Conservation (phyloP, 164 flowering plant genomes). For the Litsea cubeba region DNA sequence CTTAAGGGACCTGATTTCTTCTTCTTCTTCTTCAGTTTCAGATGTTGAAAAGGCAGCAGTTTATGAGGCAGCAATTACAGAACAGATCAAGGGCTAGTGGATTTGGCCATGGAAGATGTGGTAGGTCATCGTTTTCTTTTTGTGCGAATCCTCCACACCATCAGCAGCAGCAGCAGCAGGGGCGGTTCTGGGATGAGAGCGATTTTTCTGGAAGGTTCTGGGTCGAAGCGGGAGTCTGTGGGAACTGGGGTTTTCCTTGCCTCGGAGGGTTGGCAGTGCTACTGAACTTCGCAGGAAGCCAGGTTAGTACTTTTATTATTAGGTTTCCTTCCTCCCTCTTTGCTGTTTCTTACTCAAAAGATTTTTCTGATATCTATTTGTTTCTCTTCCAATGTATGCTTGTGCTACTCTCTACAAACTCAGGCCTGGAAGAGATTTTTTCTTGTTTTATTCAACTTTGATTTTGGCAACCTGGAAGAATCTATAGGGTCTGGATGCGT, state of each 20-base stretch:
- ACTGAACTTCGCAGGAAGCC: conserved; percentile 43
- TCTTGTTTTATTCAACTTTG: neutral
- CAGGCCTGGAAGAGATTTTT: neutral
- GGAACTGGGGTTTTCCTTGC: conserved; percentile 83
- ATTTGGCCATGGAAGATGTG: conserved; percentile 5
- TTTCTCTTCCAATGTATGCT: neutral
- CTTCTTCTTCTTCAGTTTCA: conserved; percentile 33
- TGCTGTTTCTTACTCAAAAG: neutral
- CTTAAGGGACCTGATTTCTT: neutral
- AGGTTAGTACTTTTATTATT: conserved; percentile 22
- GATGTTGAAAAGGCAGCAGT: conserved; percentile 41
- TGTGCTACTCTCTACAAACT: neutral
- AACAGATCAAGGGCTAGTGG: conserved; percentile 16
- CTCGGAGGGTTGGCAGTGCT: conserved; percentile 29
- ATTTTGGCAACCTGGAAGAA: no score
- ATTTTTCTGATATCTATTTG: neutral
- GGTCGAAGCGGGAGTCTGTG: conserved; percentile 28
- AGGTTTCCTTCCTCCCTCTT: no score
- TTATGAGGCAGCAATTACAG: conserved; percentile 26
- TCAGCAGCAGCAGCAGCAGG: conserved; percentile 13
- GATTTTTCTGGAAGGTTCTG: conserved; percentile 43
- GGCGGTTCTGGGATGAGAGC: conserved; percentile 49
- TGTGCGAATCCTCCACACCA: conserved; percentile 63
- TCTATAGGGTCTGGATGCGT: no score
- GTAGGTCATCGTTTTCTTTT: conserved; percentile 31